Conservation (phyloP, 345 rosid species). For the Pugionium dolabratum region DNA sequence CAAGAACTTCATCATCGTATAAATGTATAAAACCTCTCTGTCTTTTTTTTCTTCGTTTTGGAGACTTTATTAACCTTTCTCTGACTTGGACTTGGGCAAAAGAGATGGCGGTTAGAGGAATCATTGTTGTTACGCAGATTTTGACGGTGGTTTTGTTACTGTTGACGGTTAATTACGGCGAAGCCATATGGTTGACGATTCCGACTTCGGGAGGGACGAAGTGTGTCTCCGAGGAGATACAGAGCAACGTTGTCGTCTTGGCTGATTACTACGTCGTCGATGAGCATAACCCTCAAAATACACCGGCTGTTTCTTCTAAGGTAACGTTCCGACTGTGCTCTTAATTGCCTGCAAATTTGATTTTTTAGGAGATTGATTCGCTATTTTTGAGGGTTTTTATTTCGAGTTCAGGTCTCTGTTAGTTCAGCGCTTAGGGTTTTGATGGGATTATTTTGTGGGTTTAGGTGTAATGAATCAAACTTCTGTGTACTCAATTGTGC, state of each 20-base stretch:
- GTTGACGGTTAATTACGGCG: conserved; percentile 33
- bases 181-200: conserved; percentile 78
- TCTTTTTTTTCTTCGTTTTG: conserved; percentile 14
- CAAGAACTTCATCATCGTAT: background rate
- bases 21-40: background rate
- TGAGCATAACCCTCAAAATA: conserved; percentile 52
- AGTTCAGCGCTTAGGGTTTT: conserved; percentile 11
- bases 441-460: background rate
- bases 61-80: conserved; percentile 31
- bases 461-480: conserved; percentile 11
- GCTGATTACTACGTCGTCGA: conserved; percentile 76
- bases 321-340: conserved; percentile 40
- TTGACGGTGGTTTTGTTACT: conserved; percentile 30
- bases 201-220: conserved; percentile 76
- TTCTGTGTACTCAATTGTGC: background rate
- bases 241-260: conserved; percentile 73
- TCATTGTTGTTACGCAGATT: conserved; percentile 4
- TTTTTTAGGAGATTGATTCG: background rate
- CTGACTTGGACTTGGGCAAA: conserved; percentile 7
- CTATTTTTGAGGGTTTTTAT: background rate
- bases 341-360: conserved; percentile 13
- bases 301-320: conserved; percentile 53
- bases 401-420: conserved; percentile 2
- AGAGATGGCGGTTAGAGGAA: conserved; percentile 32
- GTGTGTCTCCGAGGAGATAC: conserved; percentile 95